Base-by-base conservation (phyloP, 2,329 filamentous ascomycete genomes). In the Ceratocystiopsis brevicomis region DNA sequence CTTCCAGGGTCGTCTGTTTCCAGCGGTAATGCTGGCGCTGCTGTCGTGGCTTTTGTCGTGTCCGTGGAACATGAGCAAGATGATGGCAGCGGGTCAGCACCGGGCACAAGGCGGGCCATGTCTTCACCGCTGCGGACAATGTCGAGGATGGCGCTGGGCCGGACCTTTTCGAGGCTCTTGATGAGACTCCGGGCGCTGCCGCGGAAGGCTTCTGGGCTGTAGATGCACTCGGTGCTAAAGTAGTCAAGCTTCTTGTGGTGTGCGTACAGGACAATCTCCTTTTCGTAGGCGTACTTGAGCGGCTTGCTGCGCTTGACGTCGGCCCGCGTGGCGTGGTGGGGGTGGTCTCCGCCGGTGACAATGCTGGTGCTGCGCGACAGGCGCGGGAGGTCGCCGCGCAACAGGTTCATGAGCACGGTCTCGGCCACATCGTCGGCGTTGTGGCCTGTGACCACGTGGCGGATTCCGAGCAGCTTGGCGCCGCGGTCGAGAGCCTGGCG, bases 391-490 rank as follows among this genome's bases (percentile, higher is more conserved):
- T 98, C 90, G 18, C 87, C 90, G 44, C 90, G 73, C 19, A 98
- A 68, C 21, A 98, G 65, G 56, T 98, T 98, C 90, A 98, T 98
- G 52, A 98, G 70, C 16, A 98, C 84, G 0, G 90, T 98, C 64
- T 98, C 90, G 0, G 90, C 90, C 30, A 96, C 80, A 57, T 98
- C 90, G 52, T 98, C 90, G 1, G 90, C 90, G 57, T 98, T 98
- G 60, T 98, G 90, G 2, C 90, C 90, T 0, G 90, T 98, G 16
- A 98, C 85, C 6, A 98, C 87, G 61, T 98, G 90, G 53, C 76
- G 77, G 53, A 98, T 93, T 1, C 76, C 79, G 45, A 98, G 63
- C 59, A 81, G 78, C 53, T 85, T 87, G 6, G 90, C 86, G 16
- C 90, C 90, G 10, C 90, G 76, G 58, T 98, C 90, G 33, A 98